phyloP scores from a whole-genome alignment of 148 eudicot genomes.

The Rhododendron vialii region DNA sequence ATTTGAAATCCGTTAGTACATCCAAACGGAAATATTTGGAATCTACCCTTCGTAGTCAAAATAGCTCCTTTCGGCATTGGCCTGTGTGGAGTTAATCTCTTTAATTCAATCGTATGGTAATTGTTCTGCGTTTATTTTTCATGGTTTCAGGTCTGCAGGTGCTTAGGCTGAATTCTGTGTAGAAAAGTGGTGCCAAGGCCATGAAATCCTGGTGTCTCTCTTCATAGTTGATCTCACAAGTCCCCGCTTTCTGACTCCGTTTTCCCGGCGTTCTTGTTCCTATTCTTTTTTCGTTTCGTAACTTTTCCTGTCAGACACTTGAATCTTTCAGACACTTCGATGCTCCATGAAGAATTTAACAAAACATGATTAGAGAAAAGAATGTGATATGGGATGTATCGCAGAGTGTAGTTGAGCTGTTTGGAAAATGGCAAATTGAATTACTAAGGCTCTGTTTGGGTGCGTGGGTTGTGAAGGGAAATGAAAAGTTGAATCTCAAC shows the following conservation, averaged over 20 bases:
- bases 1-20: too few relatives aligned
- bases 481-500: neutral
- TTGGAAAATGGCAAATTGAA: neutral
- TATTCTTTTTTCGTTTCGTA: neutral
- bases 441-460: neutral
- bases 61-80: neutral
- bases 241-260: neutral
- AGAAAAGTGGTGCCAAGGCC: neutral
- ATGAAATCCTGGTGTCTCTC: neutral
- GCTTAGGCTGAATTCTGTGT: neutral
- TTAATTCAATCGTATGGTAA: neutral
- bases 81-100: neutral
- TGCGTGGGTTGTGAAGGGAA: neutral
- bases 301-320: neutral
- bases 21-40: neutral
- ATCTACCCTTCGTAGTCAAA: neutral
- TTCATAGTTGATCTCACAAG: neutral
- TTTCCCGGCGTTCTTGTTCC: neutral
- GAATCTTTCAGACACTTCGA: neutral
- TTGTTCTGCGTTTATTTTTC: neutral
- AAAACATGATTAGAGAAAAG: neutral
- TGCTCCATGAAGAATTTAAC: neutral
- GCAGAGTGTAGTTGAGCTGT: neutral
- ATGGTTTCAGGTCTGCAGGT: conserved; percentile 2
- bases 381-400: neutral